Conservation (phyloP, 1,139 yeast species). For the Torulaspora globosa region DNA sequence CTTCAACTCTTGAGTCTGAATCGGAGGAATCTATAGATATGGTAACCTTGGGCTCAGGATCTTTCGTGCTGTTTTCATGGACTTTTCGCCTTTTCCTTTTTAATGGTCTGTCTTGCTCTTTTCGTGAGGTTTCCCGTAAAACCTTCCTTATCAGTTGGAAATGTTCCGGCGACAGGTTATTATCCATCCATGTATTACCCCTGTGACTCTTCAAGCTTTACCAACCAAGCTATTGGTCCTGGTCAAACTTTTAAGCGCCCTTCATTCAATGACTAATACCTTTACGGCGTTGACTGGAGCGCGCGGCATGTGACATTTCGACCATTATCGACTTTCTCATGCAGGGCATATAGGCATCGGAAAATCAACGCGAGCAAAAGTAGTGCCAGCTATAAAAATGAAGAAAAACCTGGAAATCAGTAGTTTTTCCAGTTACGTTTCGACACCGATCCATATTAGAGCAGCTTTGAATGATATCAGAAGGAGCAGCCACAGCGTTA, state of each 20-base stretch:
- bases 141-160: constrained; percentile 40
- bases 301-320: neutral
- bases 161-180: constrained; percentile 39
- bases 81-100: constrained; percentile 19
- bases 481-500: constrained; percentile 62
- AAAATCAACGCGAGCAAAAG: neutral
- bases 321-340: neutral
- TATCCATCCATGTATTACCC: constrained; percentile 20
- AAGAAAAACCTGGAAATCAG: neutral
- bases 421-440: too few relatives aligned
- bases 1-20: constrained; percentile 19
- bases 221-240: neutral
- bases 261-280: neutral
- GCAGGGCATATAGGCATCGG: neutral
- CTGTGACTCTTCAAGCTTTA: neutral
- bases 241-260: neutral
- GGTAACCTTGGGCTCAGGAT: constrained; percentile 2
- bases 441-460: too few relatives aligned
- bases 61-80: constrained; percentile 1
- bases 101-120: constrained; percentile 17
- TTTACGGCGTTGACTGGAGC: neutral
- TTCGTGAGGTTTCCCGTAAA: constrained; percentile 32
- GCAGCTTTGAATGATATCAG: constrained; percentile 23
- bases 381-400: neutral
- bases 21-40: constrained; percentile 12